Conservation (phyloP, 805 yeast species). For the Isabelozyma rhagii region DNA sequence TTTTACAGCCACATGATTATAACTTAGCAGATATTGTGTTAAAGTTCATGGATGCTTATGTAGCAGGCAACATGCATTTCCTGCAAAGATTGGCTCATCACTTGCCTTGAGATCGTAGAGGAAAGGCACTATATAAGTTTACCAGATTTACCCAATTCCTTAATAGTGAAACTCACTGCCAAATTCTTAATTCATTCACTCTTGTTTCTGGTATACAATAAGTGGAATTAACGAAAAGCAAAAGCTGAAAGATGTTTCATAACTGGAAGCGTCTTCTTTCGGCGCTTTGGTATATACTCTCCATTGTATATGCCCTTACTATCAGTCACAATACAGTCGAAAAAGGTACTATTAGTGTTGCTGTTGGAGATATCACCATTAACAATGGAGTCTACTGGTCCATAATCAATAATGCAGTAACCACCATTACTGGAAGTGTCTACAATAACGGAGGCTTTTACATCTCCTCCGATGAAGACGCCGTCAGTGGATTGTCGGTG, state of each 20-base stretch:
- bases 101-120: too few relatives aligned
- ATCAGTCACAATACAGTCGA: conserved; percentile 11
- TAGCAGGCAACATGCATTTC: too few relatives aligned
- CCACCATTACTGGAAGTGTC: conserved; percentile 10
- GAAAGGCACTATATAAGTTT: too few relatives aligned
- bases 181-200: too few relatives aligned
- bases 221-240: too few relatives aligned
- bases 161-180: too few relatives aligned
- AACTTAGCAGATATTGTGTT: too few relatives aligned
- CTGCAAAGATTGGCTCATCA: too few relatives aligned
- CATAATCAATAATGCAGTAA: conserved; percentile 8
- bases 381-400: conserved; percentile 13
- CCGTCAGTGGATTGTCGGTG: conserved; percentile 5
- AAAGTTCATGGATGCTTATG: too few relatives aligned
- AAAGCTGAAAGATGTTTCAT: background rate
- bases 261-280: background rate
- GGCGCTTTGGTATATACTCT: background rate
- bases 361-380: conserved; percentile 5
- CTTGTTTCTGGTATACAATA: too few relatives aligned
- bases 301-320: background rate
- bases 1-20: too few relatives aligned
- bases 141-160: too few relatives aligned
- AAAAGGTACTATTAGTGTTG: conserved; percentile 11
- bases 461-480: conserved; percentile 7
- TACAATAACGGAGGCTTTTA: conserved; percentile 12